Evolutionary conservation across 345 rosid species (phyloP), one percentile per base, ranked within the genome.

Genomic region (Eucalyptus regnans): DNA sequence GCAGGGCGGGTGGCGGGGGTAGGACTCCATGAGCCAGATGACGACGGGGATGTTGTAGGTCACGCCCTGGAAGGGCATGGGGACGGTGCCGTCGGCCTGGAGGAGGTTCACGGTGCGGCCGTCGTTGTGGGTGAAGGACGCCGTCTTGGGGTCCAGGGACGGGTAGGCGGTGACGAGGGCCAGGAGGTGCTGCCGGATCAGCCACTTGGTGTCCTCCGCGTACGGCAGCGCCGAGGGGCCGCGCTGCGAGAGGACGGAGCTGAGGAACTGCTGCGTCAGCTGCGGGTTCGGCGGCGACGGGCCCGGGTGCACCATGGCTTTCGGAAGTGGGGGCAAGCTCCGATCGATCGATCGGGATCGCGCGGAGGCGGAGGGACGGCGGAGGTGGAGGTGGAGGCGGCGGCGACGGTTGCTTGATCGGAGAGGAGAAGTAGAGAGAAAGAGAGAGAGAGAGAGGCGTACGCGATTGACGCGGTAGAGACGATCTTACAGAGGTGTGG

Each of bases 121-220:
- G 23, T 98, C 99, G 98, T 96, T 98, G 96, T 98, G 99, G 8
- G 98, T 97, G 91, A 95, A 98, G 54, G 95, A 92, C 64, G 99
- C 97, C 37, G 98, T 95, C 90, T 96, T 95, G 66, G 99, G 97
- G 12, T 94, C 94, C 44, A 98, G 95, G 20, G 99, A 97, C 48
- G 97, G 94, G 93, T 88, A 92, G 6, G 92, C 29, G 46, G 95
- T 88, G 92, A 87, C 86, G 51, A 98, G 92, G 89, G 95, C 81
- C 41, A 98, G 90, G 80, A 98, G 98, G 89, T 98, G 99, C 48
- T 98, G 98, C 12, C 99, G 98, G 91, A 98, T 98, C 37, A 95
- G 91, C 96, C 97, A 96, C 79, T 98, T 97, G 90, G 96, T 94
- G 92, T 92, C 93, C 86, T 98, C 99, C 49, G 93, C 49, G 93